Percentiles rank a stretch among this genome's conserved stretches.
Conservation (phyloP, 192 early-diverging fungal genomes). For the Umbelopsis sp. region DNA sequence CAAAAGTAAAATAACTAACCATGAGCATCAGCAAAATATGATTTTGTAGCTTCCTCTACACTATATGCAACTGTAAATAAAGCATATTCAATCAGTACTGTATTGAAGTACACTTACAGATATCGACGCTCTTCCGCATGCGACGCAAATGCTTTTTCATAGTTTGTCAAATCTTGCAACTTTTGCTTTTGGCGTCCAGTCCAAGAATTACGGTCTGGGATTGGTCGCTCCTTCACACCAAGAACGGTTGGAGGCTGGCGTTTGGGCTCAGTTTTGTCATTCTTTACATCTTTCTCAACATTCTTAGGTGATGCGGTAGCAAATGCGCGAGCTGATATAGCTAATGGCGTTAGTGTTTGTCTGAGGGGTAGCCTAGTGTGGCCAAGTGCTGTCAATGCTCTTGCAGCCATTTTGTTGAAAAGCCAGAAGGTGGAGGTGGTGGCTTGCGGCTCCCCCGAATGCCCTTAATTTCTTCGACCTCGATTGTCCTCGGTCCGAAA, state of each 20-base stretch:
- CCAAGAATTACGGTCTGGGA: constrained; percentile 31
- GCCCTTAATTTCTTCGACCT: not conserved
- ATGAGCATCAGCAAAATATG: constrained; percentile 36
- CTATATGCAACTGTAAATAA: constrained; percentile 5
- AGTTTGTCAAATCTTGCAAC: constrained; percentile 49
- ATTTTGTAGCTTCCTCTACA: constrained; percentile 34
- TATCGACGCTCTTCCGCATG: constrained; percentile 52
- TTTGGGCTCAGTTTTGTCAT: not conserved
- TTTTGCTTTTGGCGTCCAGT: constrained; percentile 39
- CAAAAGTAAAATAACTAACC: constrained; percentile 5
- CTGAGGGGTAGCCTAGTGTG: not conserved
- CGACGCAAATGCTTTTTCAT: constrained; percentile 47
- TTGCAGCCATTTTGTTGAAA: not conserved
- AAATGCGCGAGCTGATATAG: not conserved
- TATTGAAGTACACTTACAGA: constrained; percentile 37
- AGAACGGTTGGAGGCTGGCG: constrained; percentile 30
- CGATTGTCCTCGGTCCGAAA: constrained; percentile 19
- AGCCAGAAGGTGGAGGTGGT: not conserved
- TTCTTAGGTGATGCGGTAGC: not conserved
- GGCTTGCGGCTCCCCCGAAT: not conserved
- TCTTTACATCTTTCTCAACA: not conserved
- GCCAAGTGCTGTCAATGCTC: not conserved
- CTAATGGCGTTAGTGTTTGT: too few relatives aligned
- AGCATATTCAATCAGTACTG: not conserved
- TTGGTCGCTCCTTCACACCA: constrained; percentile 33